Evolutionary conservation across 768 basidiomycete species (phyloP).

Genomic region (Lentinula detonsa): DNA sequence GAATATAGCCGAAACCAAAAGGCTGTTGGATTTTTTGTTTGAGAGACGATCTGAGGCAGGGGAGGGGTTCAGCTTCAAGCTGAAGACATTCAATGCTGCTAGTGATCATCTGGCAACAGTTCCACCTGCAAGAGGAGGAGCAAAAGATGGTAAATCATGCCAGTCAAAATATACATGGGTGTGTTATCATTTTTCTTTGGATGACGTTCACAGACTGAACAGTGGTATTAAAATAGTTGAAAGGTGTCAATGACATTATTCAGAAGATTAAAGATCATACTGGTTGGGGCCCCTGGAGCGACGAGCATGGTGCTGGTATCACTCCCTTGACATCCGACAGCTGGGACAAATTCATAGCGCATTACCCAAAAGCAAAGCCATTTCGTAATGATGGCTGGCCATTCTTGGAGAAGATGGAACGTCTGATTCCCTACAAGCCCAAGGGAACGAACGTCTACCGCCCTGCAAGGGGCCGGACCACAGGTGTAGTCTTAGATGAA

Average conservation of each 20-base stretch:
- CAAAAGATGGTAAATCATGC: neutral
- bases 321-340: neutral
- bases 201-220: neutral
- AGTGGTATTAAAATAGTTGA: neutral
- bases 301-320: neutral
- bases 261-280: neutral
- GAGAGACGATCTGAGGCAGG: neutral
- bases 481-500: neutral
- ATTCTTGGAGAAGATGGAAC: neutral
- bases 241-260: neutral
- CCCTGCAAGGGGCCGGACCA: neutral
- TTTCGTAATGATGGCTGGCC: constrained; percentile 5
- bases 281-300: neutral
- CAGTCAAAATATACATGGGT: neutral
- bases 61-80: neutral
- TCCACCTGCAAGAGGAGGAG: neutral
- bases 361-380: neutral
- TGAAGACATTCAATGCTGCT: neutral
- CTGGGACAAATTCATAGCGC: neutral
- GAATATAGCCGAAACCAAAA: neutral
- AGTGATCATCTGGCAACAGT: neutral
- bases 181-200: neutral
- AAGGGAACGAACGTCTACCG: constrained; percentile 1
- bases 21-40: neutral
- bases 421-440: neutral